phyloP scores from a whole-genome alignment of 1,284 basidiomycete species.

The Pyrrhoderma lamaoense region DNA sequence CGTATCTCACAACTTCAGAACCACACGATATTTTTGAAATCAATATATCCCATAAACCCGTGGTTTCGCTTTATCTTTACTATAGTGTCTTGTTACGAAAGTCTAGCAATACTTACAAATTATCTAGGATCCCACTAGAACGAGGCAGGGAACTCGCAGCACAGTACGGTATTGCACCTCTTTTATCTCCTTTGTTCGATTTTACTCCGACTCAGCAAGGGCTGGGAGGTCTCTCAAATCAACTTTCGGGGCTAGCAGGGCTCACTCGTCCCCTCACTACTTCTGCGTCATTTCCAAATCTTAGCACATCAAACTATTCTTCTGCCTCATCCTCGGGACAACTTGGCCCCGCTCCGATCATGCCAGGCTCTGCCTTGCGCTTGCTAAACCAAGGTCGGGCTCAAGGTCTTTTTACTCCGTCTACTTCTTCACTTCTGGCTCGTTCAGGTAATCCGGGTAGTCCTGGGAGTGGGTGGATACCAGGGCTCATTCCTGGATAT shows the following conservation, averaged over 20 bases:
- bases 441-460: constrained; percentile 18
- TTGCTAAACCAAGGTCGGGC: constrained; percentile 78
- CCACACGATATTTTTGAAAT: no score
- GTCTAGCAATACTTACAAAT: background rate
- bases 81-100: no score
- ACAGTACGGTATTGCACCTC: constrained; percentile 83
- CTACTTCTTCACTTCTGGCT: constrained; percentile 44
- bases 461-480: constrained; percentile 9
- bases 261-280: constrained; percentile 43
- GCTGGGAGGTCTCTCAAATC: constrained; percentile 47
- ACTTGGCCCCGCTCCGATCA: constrained; percentile 68
- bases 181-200: constrained; percentile 86
- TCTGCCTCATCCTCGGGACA: constrained; percentile 36
- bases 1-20: no score
- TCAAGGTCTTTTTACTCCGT: constrained; percentile 77
- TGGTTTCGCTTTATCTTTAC: no score
- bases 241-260: constrained; percentile 35
- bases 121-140: constrained; percentile 81
- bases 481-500: constrained; percentile 21
- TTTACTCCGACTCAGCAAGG: constrained; percentile 75
- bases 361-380: constrained; percentile 73
- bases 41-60: no score
- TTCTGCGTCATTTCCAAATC: constrained; percentile 38
- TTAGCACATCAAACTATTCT: constrained; percentile 35
- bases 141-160: constrained; percentile 83